Conservation (phyloP, 2,329 filamentous ascomycete genomes). For the Pseudogymnoascus sp. region DNA sequence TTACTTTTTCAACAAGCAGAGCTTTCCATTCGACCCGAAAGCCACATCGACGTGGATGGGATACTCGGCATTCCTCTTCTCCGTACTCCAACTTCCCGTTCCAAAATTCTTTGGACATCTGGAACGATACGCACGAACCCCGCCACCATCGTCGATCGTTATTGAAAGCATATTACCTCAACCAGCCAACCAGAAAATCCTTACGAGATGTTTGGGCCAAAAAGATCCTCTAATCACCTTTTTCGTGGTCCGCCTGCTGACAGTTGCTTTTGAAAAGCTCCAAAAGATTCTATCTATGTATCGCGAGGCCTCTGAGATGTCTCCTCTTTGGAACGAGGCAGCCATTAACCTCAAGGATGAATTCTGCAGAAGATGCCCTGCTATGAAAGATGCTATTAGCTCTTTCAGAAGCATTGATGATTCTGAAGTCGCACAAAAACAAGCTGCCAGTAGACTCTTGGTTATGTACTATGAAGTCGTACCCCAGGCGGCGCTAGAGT, state of each 20-base stretch:
- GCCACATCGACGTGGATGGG: constrained; percentile 91
- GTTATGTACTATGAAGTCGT: constrained; percentile 79
- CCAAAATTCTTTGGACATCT: constrained; percentile 66
- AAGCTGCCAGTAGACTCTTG: constrained; percentile 71
- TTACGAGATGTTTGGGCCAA: constrained; percentile 72
- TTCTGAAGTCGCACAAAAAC: constrained; percentile 67
- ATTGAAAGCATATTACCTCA: constrained; percentile 83
- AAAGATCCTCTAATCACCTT: constrained; percentile 75
- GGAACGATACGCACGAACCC: constrained; percentile 55
- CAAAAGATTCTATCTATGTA: constrained; percentile 38
- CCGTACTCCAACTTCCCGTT: constrained; percentile 67
- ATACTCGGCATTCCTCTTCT: constrained; percentile 83
- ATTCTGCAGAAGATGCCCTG: constrained; percentile 72
- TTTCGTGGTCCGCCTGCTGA: constrained; percentile 75
- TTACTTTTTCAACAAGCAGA: constrained; percentile 75
- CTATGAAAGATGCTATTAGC: constrained; percentile 72
- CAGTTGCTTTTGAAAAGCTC: constrained; percentile 74
- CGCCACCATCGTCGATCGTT: constrained; percentile 71
- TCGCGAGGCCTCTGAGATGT: constrained; percentile 34
- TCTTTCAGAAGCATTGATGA: constrained; percentile 64
- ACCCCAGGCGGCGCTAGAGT: constrained; percentile 71
- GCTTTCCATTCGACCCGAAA: constrained; percentile 86
- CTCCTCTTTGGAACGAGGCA: constrained; percentile 62
- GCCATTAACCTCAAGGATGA: constrained; percentile 61
- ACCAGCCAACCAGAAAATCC: constrained; percentile 71